Evolutionary conservation across 176 grass and related monocot species (phyloP).

Genomic region (Tillandsia leiboldiana): DNA sequence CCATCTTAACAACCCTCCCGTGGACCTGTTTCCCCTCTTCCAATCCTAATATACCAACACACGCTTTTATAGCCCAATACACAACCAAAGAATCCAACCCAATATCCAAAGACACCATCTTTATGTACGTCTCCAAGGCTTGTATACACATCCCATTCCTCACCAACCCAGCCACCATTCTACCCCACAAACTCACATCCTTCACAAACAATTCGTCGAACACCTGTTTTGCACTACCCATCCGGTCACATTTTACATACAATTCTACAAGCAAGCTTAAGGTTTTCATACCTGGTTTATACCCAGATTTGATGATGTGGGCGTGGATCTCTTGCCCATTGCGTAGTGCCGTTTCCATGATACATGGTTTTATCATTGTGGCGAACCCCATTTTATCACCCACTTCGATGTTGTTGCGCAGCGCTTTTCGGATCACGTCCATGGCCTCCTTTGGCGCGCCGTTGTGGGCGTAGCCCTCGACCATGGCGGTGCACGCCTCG

Average conservation of each 20-base stretch:
- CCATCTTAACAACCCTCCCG: neutral
- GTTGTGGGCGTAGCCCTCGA: constrained; percentile 14
- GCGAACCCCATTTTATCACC: constrained; percentile 13
- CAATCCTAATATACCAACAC: constrained; percentile 3
- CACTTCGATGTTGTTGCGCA: neutral
- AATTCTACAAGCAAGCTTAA: constrained; percentile 7
- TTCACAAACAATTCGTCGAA: constrained; percentile 5
- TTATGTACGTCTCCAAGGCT: neutral
- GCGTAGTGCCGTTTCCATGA: constrained; percentile 8
- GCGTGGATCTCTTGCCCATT: constrained; percentile 21
- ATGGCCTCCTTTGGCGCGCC: constrained; percentile 10
- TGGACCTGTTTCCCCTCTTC: constrained; percentile 17
- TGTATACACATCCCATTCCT: constrained; percentile 5
- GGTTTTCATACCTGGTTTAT: constrained; percentile 12
- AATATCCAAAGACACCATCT: constrained; percentile 14
- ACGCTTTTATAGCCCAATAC: constrained; percentile 3
- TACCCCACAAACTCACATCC: neutral
- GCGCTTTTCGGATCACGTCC: constrained; percentile 8
- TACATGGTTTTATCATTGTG: constrained; percentile 12
- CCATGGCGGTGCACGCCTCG: constrained; percentile 22
- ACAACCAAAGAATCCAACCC: constrained; percentile 2
- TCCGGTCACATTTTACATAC: constrained; percentile 16
- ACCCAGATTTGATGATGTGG: constrained; percentile 8
- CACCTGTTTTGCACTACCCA: constrained; percentile 7
- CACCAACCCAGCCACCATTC: constrained; percentile 16